Evolutionary conservation across 306 rosid species (phyloP).

Genomic region (Ammopiptanthus mongolicus): DNA sequence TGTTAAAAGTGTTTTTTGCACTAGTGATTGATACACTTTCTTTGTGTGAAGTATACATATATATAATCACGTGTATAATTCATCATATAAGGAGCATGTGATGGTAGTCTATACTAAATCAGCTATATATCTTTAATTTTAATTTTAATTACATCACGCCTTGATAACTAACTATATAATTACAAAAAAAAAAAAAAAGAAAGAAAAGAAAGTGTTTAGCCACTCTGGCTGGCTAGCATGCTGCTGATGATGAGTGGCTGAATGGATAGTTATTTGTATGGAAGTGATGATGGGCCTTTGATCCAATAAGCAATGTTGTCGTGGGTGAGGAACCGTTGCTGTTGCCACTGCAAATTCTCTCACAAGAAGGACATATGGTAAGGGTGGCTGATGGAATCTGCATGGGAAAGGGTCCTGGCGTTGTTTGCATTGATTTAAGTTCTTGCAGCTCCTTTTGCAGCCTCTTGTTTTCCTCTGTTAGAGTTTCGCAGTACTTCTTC

Average conservation of each 20-base stretch:
- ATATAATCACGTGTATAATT: background rate
- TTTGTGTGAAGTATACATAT: background rate
- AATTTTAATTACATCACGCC: constrained; percentile 7
- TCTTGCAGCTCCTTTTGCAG: constrained; percentile 69
- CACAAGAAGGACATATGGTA: constrained; percentile 74
- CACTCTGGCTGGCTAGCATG: constrained; percentile 37
- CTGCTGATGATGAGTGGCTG: constrained; percentile 50
- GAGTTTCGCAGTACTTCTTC: constrained; percentile 60
- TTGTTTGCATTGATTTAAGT: constrained; percentile 46
- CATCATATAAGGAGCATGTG: background rate
- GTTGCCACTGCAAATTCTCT: constrained; percentile 37
- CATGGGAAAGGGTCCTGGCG: constrained; percentile 46
- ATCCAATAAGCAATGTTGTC: constrained; percentile 19
- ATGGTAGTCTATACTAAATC: too few species aligned
- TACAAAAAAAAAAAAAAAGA: too few species aligned
- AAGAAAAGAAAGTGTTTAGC: background rate
- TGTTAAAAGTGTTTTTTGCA: too few species aligned
- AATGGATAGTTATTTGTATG: constrained; percentile 30
- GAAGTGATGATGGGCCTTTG: constrained; percentile 38
- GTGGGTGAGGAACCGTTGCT: constrained; percentile 20
- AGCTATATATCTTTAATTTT: too few species aligned
- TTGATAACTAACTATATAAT: background rate
- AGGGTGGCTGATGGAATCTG: constrained; percentile 72
- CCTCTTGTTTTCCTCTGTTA: constrained; percentile 71
- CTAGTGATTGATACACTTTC: background rate